A percentile compares a stretch with the other conserved stretches of the same genome.
These are phyloP conservation scores for Leishmania tropica DNA, from an alignment of 208 protist genomes.

Conservation along the genomic window DNA sequence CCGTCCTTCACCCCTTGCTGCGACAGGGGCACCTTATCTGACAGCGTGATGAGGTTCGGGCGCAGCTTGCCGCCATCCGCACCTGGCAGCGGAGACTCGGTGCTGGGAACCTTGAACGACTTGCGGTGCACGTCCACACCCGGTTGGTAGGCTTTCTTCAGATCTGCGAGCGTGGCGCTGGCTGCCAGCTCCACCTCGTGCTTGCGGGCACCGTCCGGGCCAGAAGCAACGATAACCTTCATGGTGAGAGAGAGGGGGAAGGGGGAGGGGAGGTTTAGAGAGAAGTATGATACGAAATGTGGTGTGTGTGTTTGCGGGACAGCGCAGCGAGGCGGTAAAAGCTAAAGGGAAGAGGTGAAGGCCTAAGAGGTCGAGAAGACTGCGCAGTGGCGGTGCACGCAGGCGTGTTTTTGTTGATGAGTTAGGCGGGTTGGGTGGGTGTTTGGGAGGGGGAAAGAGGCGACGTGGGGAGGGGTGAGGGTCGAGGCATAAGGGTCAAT, in stretches of 20 bases:
- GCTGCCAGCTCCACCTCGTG: slow-evolving; percentile 62
- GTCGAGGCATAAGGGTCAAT: neutral
- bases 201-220: slow-evolving; percentile 36
- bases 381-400: neutral
- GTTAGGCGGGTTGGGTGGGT: neutral
- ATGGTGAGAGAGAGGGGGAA: slow-evolving; percentile 28
- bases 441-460: neutral
- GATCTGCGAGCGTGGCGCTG: slow-evolving; percentile 67
- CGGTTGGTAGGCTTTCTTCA: slow-evolving; percentile 71
- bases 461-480: neutral
- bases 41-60: slow-evolving; percentile 57
- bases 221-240: slow-evolving; percentile 76
- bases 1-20: slow-evolving; percentile 74
- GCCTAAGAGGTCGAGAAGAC: neutral
- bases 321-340: no score
- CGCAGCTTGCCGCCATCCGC: slow-evolving; percentile 43
- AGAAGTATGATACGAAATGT: neutral
- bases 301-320: neutral
- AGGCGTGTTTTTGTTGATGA: neutral
- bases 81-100: slow-evolving; percentile 21
- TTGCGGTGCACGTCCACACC: slow-evolving; percentile 66
- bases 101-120: slow-evolving; percentile 64
- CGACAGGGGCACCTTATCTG: slow-evolving; percentile 42
- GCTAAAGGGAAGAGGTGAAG: neutral
- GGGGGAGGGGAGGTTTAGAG: neutral